Base-by-base conservation (phyloP, 306 rosid genomes). In the Neltuma alba region DNA sequence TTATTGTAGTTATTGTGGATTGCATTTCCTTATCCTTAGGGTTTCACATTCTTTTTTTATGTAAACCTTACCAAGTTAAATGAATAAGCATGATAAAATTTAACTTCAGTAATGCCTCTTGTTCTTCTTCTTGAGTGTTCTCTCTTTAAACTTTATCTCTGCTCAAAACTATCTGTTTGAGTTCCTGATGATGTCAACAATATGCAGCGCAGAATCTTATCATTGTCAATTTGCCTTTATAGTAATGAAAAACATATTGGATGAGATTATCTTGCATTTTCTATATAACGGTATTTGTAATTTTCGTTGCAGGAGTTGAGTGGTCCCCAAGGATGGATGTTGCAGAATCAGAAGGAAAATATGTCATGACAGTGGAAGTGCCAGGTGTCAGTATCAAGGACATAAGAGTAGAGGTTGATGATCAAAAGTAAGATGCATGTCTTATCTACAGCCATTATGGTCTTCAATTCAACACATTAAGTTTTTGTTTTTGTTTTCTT, bases 321-420 rank as follows among this genome's bases (percentile, higher is more conserved):
- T 88, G 94, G 94, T 88, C 90, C 10, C 98, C 98, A 20, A 91
- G 93, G 82, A 89, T 89, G 90, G 94, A 93, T 83, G 84, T 93
- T 69, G 94, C 89, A 61, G 97, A 93, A 83, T 86, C 91, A 30
- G 87, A 86, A 60, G 68, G 88, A 77, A 82, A 85, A 67, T 93
- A 80, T 83, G 89, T 88, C 33, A 66, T 93, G 62, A 88, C 86
- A 25, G 90, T 93, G 31, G 97, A 93, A 88, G 89, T 91, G 81
- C 97, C 98, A 0, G 98, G 98, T 9, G 92, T 91, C 44, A 87
- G 74, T 69, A 74, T 83, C 85, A 82, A 55, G 65, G 92, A 91
- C 82, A 88, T 91, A 48, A 88, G 91, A 83, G 98, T 93, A 71
- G 97, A 93, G 88, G 87, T 93, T 75, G 97, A 93, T 86, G 91